Evolutionary conservation across 306 rosid species (phyloP), one percentile per base, ranked within the genome.

Genomic region (Fagus crenata): DNA sequence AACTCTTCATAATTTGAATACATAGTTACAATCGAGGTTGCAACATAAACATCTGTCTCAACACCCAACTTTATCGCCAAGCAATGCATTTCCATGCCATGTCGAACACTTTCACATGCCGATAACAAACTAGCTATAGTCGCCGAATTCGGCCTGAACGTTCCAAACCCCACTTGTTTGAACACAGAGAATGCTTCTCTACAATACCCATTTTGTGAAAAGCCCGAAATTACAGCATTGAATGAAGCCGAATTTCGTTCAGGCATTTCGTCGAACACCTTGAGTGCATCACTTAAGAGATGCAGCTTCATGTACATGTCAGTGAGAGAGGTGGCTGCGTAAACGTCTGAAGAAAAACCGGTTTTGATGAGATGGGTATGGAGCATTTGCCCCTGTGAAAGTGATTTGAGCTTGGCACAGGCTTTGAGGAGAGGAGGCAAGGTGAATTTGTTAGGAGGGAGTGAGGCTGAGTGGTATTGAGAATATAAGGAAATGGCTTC

Each of bases 351-450:
- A 1, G 42, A 73, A 76, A 91, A 84, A 6, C 96, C 93, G 12
- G 87, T 82, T 77, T 90, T 89, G 80, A 90, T 46, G 73, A 90
- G 69, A 81, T 81, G 90, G 86, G 90, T 54, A 33, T 90, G 96
- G 7, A 87, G 76, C 73, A 77, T 85, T 77, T 85, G 86, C 22
- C 87, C 82, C 0, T 78, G 82, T 46, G 69, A 59, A 49, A 74
- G 53, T 7, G 77, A 76, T 53, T 67, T 36, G 63, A 87, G 90
- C 43, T 84, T 86, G 73, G 88, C 85, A 36, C 89, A 90, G 49
- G 96, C 96, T 87, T 91, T 93, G 82, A 93, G 79, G 69, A 89
- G 92, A 78, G 93, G 63, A 49, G 92, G 91, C 71, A 91, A 88
- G 2, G 82, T 88, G 84, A 86, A 93, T 43, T 80, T 79, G 79